Conservation (phyloP, 2,329 filamentous ascomycete genomes). For the Colletotrichum tanaceti region DNA sequence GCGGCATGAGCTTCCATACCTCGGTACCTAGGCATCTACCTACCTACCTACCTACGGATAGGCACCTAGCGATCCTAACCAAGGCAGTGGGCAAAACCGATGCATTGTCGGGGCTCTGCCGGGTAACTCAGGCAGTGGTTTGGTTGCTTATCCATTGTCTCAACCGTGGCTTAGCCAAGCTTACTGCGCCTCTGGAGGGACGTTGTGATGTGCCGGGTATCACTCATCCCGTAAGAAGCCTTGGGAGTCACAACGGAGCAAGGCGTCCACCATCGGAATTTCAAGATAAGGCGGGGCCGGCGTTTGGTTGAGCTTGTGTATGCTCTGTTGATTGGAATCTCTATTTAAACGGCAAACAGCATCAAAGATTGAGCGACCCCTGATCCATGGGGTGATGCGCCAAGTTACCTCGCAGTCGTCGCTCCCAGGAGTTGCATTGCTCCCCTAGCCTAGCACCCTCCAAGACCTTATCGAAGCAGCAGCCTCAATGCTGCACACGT, state of each 20-base stretch:
- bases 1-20: not conserved
- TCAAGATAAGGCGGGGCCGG: no score
- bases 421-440: not conserved
- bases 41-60: no score
- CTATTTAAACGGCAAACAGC: constrained; percentile 19
- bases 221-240: not conserved
- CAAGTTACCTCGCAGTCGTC: not conserved
- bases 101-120: not conserved
- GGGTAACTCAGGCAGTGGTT: not conserved
- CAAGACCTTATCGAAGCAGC: not conserved
- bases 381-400: not conserved
- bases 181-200: not conserved
- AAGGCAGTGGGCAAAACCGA: not conserved
- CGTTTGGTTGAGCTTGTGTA: not conserved
- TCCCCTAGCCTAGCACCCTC: not conserved
- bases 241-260: not conserved
- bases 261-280: not conserved
- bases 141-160: not conserved
- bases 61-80: not conserved
- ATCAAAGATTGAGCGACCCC: not conserved
- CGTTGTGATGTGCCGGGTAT: not conserved
- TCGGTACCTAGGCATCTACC: no score
- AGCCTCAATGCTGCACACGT: not conserved
- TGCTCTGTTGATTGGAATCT: constrained; percentile 18
- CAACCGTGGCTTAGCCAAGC: not conserved